Evolutionary conservation across 108 stramenopile species (phyloP).

Genomic region (Skeletonema tropicum): DNA sequence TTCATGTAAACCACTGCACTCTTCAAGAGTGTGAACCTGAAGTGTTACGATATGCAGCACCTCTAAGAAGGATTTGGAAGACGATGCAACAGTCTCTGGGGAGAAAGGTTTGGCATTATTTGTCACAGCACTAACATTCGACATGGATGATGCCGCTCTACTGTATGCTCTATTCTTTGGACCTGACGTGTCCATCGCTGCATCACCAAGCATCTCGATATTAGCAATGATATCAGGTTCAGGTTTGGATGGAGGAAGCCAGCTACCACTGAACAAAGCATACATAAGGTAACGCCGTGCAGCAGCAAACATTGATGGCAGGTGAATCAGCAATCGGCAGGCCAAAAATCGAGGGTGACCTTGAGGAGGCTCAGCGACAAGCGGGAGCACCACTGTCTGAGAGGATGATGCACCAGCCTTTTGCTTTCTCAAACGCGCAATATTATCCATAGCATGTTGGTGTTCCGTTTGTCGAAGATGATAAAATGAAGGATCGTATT

Average conservation of each 20-base stretch:
- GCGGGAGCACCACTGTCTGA: conserved; percentile 60
- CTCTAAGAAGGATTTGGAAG: conserved; percentile 87
- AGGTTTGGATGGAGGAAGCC: conserved; percentile 87
- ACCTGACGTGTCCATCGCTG: conserved; percentile 31
- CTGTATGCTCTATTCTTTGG: conserved; percentile 12
- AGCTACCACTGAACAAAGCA: conserved; percentile 77
- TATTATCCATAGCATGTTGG: conserved; percentile 93
- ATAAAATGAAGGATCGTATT: conserved; percentile 92
- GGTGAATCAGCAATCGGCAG: conserved; percentile 77
- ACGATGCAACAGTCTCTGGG: conserved; percentile 68
- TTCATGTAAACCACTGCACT: conserved; percentile 77
- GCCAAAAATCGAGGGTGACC: conserved; percentile 87
- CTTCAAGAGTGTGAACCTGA: conserved; percentile 88
- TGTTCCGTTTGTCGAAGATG: conserved; percentile 89
- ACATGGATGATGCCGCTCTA: conserved; percentile 33
- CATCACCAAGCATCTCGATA: conserved; percentile 43
- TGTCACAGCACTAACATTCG: conserved; percentile 31
- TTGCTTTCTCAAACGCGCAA: conserved; percentile 75
- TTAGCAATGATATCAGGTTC: conserved; percentile 25
- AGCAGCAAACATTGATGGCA: conserved; percentile 82
- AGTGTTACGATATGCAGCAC: conserved; percentile 87
- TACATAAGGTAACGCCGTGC: conserved; percentile 88
- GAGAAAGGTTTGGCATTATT: conserved; percentile 57
- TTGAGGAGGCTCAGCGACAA: conserved; percentile 80
- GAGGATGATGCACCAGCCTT: conserved; percentile 49